phyloP scores from a whole-genome alignment of 192 early-diverging fungal genomes.

The Funneliformis geosporum region DNA sequence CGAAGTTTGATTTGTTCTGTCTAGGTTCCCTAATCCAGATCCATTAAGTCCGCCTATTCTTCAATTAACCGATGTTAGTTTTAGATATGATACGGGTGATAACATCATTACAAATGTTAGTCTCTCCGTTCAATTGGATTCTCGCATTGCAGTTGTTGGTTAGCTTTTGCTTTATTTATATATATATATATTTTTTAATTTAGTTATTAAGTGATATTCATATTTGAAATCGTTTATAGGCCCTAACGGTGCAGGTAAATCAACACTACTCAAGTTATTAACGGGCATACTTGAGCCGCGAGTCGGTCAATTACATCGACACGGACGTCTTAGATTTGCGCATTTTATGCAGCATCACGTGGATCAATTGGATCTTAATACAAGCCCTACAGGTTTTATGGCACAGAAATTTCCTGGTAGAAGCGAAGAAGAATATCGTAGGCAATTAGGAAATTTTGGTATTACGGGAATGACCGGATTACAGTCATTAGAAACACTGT shows the following conservation, averaged over 20 bases:
- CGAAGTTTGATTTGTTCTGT: neutral
- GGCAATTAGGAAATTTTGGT: slow-evolving; percentile 91
- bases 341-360: slow-evolving; percentile 98
- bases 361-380: slow-evolving; percentile 90
- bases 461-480: slow-evolving; percentile 95
- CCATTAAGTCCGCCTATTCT: slow-evolving; percentile 94
- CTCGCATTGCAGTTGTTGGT: slow-evolving; percentile 94
- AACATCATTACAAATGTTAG: slow-evolving; percentile 84
- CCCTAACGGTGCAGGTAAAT: slow-evolving; percentile 98
- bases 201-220: too few species aligned
- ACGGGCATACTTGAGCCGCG: slow-evolving; percentile 82
- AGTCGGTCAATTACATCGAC: slow-evolving; percentile 80
- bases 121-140: slow-evolving; percentile 95
- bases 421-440: slow-evolving; percentile 94
- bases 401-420: slow-evolving; percentile 85
- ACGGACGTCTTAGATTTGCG: slow-evolving; percentile 90
- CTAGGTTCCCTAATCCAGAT: slow-evolving; percentile 86
- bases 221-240: slow-evolving; percentile 38
- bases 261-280: slow-evolving; percentile 92
- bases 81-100: slow-evolving; percentile 80
- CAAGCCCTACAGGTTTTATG: slow-evolving; percentile 87
- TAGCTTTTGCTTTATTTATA: neutral
- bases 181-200: neutral
- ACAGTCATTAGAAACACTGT: slow-evolving; percentile 92
- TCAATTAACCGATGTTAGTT: slow-evolving; percentile 89